phyloP scores from a whole-genome alignment of 139 green algal species.

The Chlorella sp. region DNA sequence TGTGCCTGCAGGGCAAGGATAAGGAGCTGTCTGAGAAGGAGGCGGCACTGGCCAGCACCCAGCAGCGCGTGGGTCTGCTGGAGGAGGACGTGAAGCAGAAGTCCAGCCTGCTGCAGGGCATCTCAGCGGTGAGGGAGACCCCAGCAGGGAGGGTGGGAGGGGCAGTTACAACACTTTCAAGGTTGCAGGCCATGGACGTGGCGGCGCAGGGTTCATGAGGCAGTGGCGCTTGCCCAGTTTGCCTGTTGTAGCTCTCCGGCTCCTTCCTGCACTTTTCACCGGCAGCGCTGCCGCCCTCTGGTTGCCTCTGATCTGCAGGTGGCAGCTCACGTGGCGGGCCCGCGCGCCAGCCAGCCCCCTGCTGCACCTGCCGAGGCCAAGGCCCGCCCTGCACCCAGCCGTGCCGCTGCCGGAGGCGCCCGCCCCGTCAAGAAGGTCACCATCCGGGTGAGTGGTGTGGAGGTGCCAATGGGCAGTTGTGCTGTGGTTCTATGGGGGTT shows the following conservation, averaged over 20 bases:
- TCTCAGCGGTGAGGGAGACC: not conserved
- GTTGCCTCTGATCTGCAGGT: not conserved
- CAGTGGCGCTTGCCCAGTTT: too few relatives aligned
- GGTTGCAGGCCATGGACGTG: not conserved
- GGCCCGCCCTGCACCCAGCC: not conserved
- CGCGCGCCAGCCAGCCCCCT: not conserved
- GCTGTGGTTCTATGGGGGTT: not conserved
- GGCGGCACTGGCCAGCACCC: not conserved
- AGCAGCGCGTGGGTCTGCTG: not conserved
- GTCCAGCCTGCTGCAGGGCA: conserved; percentile 2
- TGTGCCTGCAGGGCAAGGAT: conserved; percentile 13
- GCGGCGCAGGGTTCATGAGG: not conserved
- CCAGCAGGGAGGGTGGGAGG: not conserved
- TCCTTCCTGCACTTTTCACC: too few relatives aligned
- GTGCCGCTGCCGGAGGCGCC: not conserved
- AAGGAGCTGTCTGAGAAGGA: conserved; percentile 3
- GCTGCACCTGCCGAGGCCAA: not conserved
- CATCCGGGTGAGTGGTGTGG: conserved; percentile 2
- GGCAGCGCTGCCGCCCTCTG: not conserved
- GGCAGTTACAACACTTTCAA: not conserved
- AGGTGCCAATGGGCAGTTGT: too few relatives aligned
- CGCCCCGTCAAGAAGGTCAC: conserved; percentile 22
- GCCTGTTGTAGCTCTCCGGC: too few relatives aligned
- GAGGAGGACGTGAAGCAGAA: not conserved
- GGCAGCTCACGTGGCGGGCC: conserved; percentile 2